Conservation (phyloP, 2,329 filamentous ascomycete species). For the Sporothrix pseudoabietina region DNA sequence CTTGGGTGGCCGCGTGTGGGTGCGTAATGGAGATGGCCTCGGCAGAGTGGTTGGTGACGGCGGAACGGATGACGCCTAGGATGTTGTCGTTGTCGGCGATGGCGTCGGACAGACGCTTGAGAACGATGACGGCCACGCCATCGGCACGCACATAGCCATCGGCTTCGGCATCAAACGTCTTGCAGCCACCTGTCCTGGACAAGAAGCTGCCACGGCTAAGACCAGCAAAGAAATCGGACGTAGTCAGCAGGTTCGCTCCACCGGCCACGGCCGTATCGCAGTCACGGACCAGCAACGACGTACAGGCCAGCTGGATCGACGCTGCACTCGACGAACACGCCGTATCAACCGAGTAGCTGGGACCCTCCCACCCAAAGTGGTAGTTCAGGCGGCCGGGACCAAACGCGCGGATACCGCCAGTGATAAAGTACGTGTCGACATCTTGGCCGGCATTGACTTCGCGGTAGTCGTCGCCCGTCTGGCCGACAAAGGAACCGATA, state of each 20-base stretch:
- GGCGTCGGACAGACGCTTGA: slow-evolving; percentile 78
- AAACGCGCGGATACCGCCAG: slow-evolving; percentile 49
- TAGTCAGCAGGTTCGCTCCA: slow-evolving; percentile 75
- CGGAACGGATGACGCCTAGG: slow-evolving; percentile 72
- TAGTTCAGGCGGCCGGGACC: slow-evolving; percentile 68
- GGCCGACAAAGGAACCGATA: slow-evolving; percentile 74
- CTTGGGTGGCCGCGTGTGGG: slow-evolving; percentile 76
- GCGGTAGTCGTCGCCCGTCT: slow-evolving; percentile 75
- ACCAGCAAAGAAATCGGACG: slow-evolving; percentile 77
- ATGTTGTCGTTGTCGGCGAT: slow-evolving; percentile 74
- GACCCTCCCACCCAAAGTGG: slow-evolving; percentile 75
- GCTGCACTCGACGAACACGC: slow-evolving; percentile 75
- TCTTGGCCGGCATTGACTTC: slow-evolving; percentile 74
- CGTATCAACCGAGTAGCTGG: slow-evolving; percentile 72
- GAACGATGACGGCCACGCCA: slow-evolving; percentile 68
- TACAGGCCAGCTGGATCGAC: slow-evolving; percentile 71
- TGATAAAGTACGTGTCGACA: slow-evolving; percentile 60
- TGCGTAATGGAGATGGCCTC: slow-evolving; percentile 82
- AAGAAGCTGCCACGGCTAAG: slow-evolving; percentile 76
- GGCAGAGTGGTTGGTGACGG: slow-evolving; percentile 79
- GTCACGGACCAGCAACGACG: slow-evolving; percentile 72
- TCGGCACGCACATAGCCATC: slow-evolving; percentile 84
- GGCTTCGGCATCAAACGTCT: slow-evolving; percentile 77
- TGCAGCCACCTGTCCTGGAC: slow-evolving; percentile 74
- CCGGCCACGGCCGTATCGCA: slow-evolving; percentile 81